phyloP scores from a whole-genome alignment of 2,329 filamentous ascomycete genomes.

The Ceratocystiopsis brevicomis region DNA sequence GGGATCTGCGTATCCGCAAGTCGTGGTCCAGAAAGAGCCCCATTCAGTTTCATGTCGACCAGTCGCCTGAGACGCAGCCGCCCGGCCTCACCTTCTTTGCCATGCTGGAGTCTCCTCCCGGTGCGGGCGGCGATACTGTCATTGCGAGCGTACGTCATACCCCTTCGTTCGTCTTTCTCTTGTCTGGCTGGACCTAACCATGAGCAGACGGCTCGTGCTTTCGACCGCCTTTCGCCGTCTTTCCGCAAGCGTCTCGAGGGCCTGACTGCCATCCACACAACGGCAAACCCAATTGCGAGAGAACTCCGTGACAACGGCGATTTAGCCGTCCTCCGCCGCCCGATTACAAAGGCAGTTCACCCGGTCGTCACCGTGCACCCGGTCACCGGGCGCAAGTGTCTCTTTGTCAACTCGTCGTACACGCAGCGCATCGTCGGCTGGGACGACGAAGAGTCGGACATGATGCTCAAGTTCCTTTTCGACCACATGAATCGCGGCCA shows the following conservation, averaged over 20 bases:
- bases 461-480: constrained; percentile 22
- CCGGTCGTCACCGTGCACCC: constrained; percentile 69
- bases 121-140: constrained; percentile 65
- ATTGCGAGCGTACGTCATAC: constrained; percentile 33
- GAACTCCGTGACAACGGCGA: constrained; percentile 12
- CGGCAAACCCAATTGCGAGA: constrained; percentile 9
- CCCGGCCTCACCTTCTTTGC: constrained; percentile 83
- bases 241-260: constrained; percentile 67
- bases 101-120: constrained; percentile 55
- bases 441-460: constrained; percentile 71
- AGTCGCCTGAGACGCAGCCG: constrained; percentile 49
- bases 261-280: constrained; percentile 50
- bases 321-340: constrained; percentile 9
- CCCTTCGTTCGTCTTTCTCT: not conserved
- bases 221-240: constrained; percentile 57
- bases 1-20: constrained; percentile 10
- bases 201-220: constrained; percentile 51
- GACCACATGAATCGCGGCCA: constrained; percentile 26
- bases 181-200: not conserved
- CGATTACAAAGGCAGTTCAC: constrained; percentile 48
- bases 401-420: constrained; percentile 52
- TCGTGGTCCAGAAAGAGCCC: constrained; percentile 11
- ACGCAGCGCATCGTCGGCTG: constrained; percentile 48
- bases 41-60: constrained; percentile 12
- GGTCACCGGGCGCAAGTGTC: constrained; percentile 62